Conservation (phyloP, 345 rosid species). For the Pistacia vera region DNA sequence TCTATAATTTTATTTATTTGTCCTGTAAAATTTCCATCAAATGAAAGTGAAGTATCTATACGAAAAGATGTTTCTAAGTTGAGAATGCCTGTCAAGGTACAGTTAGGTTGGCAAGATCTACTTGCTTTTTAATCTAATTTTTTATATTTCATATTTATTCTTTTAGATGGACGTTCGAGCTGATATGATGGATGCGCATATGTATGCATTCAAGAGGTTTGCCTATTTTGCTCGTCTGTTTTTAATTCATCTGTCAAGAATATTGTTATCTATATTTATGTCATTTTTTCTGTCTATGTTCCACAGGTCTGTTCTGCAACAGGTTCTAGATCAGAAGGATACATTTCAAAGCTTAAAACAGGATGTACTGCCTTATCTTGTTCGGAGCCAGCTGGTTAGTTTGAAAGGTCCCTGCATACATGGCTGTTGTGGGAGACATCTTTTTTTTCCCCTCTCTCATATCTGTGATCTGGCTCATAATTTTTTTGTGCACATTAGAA, state of each 20-base stretch:
- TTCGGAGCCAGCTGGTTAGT: constrained; percentile 94
- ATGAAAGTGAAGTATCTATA: background rate
- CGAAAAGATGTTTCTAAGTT: background rate
- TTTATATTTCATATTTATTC: constrained; percentile 21
- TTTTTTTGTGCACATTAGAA: constrained; percentile 41
- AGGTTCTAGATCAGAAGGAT: constrained; percentile 70
- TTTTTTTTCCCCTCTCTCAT: background rate
- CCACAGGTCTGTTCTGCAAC: constrained; percentile 75
- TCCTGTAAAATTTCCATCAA: background rate
- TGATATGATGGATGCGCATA: constrained; percentile 96
- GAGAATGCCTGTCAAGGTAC: background rate
- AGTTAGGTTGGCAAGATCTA: constrained; percentile 8
- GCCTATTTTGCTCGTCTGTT: constrained; percentile 18
- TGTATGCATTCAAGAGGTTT: constrained; percentile 97
- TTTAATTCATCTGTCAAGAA: constrained; percentile 10
- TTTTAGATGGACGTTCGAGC: constrained; percentile 88
- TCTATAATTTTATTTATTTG: no score
- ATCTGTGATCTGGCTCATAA: constrained; percentile 19
- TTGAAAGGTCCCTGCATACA: constrained; percentile 21
- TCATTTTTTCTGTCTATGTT: constrained; percentile 1
- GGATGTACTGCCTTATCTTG: constrained; percentile 91
- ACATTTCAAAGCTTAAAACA: constrained; percentile 76
- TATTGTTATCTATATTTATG: constrained; percentile 5
- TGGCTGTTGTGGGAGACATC: background rate
- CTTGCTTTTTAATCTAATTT: constrained; percentile 18